phyloP scores from a whole-genome alignment of 495 filamentous ascomycete species.

The Tuber borchii region DNA sequence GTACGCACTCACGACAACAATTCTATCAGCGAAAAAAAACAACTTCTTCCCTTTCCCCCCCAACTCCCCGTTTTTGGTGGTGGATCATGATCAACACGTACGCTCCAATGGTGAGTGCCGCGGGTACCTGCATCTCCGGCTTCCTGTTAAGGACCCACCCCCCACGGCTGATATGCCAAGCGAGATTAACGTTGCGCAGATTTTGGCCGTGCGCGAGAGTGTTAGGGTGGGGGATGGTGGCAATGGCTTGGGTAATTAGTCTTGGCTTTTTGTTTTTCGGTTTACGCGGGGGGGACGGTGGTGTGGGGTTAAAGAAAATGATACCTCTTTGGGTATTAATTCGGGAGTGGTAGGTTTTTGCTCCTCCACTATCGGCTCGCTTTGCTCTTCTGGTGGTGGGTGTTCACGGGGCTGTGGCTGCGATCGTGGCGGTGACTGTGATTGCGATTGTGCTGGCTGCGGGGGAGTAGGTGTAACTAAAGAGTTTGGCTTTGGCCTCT shows the following conservation, averaged over 20 bases:
- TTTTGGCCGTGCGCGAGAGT: background rate
- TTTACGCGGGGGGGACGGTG: background rate
- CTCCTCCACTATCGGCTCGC: background rate
- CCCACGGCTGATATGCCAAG: background rate
- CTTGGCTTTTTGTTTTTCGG: background rate
- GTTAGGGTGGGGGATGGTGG: background rate
- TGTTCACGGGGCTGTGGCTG: background rate
- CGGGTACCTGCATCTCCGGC: background rate
- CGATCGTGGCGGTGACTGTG: background rate
- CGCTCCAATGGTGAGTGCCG: slow-evolving; percentile 1
- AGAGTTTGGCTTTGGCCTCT: background rate
- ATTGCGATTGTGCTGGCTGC: background rate
- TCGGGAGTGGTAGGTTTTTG: background rate
- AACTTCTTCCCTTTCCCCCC: background rate
- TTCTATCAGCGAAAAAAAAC: slow-evolving; percentile 1
- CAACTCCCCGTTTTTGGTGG: background rate
- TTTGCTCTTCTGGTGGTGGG: background rate
- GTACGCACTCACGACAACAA: background rate
- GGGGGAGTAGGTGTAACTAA: background rate
- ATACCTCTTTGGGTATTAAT: slow-evolving; percentile 1
- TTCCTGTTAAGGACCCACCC: background rate
- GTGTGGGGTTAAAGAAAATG: background rate
- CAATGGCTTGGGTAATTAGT: background rate
- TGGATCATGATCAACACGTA: slow-evolving; percentile 5
- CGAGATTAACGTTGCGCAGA: background rate